Base-by-base conservation (phyloP, 495 filamentous ascomycete genomes). In the Parathielavia appendiculata region DNA sequence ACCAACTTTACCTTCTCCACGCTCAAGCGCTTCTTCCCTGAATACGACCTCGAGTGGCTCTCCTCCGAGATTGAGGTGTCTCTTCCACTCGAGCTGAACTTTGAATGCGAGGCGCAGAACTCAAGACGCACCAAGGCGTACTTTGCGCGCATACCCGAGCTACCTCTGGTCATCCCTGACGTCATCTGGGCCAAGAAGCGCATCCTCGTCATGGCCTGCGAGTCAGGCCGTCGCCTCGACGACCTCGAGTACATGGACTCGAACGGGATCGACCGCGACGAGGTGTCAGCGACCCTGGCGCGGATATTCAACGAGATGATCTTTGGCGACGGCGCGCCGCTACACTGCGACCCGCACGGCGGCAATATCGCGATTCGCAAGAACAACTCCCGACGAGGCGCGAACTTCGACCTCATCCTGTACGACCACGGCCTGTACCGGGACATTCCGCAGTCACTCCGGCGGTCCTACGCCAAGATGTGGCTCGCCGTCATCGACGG, bases 221-320 rank as follows among this genome's bases (percentile, higher is more conserved):
- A 97, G 54, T 80, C 90, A 22, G 95, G 95, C 32, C 79, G 82
- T 60, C 89, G 95, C 44, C 86, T 90, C 13, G 95, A 99, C 66
- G 91, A 99, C 68, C 83, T 97, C 4, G 82, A 79, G 10, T 97
- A 84, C 71, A 76, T 97, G 4, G 95, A 97, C 71, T 74, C 81
- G 10, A 88, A 93, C 70, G 78, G 81, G 53, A 97, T 99, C 68
- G 87, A 92, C 70, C 86, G 95, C 11, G 95, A 96, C 72, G 95
- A 99, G 73, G 95, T 99, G 23, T 95, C 92, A 8, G 93, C 95
- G 0, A 87, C 92, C 0, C 74, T 99, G 6, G 86, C 92, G 3
- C 84, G 86, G 48, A 92, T 97, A 56, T 99, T 99, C 80, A 99
- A 99, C 75, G 92, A 96, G 70, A 99, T 99, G 95, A 96, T 99